Evolutionary conservation across 805 yeast genomes (phyloP).

Genomic region (Sugiyamaella valdiviana): DNA sequence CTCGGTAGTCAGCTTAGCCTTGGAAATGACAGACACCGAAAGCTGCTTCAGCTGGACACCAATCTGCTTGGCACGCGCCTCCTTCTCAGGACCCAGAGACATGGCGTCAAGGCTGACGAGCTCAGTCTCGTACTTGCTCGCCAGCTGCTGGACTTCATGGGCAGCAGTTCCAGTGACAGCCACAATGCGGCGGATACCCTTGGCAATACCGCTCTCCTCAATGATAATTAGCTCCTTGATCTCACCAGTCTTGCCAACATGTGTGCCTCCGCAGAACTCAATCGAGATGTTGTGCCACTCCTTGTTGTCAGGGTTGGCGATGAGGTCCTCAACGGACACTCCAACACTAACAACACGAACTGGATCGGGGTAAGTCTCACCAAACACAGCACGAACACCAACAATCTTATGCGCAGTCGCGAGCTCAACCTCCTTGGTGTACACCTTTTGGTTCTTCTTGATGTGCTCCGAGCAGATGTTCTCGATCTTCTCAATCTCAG

Average conservation of each 20-base stretch:
- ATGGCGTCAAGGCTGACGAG: slow-evolving; percentile 55
- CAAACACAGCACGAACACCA: slow-evolving; percentile 96
- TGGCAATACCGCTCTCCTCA: slow-evolving; percentile 97
- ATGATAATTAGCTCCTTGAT: slow-evolving; percentile 83
- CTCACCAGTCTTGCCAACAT: slow-evolving; percentile 85
- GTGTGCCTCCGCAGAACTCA: slow-evolving; percentile 99
- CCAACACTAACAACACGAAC: slow-evolving; percentile 98
- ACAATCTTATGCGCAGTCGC: slow-evolving; percentile 63
- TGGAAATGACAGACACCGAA: slow-evolving; percentile 72
- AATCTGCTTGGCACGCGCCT: slow-evolving; percentile 71
- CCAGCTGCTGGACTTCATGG: slow-evolving; percentile 79
- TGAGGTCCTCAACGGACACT: slow-evolving; percentile 73
- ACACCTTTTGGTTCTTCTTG: slow-evolving; percentile 64
- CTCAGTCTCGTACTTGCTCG: slow-evolving; percentile 58
- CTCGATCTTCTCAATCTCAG: slow-evolving; percentile 74
- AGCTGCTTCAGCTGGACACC: slow-evolving; percentile 81
- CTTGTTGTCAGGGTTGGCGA: slow-evolving; percentile 60
- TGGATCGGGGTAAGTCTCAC: slow-evolving; percentile 98
- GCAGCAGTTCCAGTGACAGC: slow-evolving; percentile 95
- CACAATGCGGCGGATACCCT: slow-evolving; percentile 96
- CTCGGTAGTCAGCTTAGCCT: slow-evolving; percentile 65
- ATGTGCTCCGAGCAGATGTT: slow-evolving; percentile 64
- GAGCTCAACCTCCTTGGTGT: slow-evolving; percentile 75
- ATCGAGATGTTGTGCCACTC: slow-evolving; percentile 77
- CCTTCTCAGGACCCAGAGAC: slow-evolving; percentile 72